Base-by-base conservation (phyloP, 2,329 filamentous ascomycete species). In the Epichloe uncinata region DNA sequence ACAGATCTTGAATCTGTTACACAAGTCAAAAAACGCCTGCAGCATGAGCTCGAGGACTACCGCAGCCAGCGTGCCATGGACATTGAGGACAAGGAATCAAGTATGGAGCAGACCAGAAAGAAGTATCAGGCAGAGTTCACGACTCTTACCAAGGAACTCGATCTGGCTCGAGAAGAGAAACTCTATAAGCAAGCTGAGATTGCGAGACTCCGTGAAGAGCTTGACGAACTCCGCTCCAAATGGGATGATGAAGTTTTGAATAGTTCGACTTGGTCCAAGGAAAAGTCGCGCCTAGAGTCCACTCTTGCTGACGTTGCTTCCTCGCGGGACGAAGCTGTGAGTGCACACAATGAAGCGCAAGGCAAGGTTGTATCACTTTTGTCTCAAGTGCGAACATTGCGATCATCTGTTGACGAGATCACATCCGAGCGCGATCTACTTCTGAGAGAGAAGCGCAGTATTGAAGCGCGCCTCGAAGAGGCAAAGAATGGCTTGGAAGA, bases 181-280 rank as follows among this genome's bases (percentile, higher is more conserved):
- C 85, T 73, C 69, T 96, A 72, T 77, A 91, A 77, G 78, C 88
- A 93, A 58, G 81, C 85, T 36, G 90, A 96, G 66, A 94, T 91
- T 55, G 79, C 84, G 15, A 82, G 88, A 42, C 76, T 98, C 48
- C 84, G 91, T n/a, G 91, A 97, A 63, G 93, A 98, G 67, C 81
- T 97, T 22, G 93, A 98, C 59, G 89, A 95, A 60, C 77, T 97
- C 52, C 82, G 93, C 56, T 89, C 84, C 58, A 97, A 97, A 70
- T 97, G 93, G 91, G 93, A 98, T 61, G 88, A 97, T 59, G 91
- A 98, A 68, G 88, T 97, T 11, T 79, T 97, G 58, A 97, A 97
- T 69, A 95, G 88, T 67, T 95, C 89, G 15, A 95, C 91, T 0
- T 97, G 93, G 90, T 90, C 90, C 12, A 98, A 98, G 71, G 91